Evolutionary conservation across 2,329 filamentous ascomycete species (phyloP).

Genomic region (Curvularia eragrostidis): DNA sequence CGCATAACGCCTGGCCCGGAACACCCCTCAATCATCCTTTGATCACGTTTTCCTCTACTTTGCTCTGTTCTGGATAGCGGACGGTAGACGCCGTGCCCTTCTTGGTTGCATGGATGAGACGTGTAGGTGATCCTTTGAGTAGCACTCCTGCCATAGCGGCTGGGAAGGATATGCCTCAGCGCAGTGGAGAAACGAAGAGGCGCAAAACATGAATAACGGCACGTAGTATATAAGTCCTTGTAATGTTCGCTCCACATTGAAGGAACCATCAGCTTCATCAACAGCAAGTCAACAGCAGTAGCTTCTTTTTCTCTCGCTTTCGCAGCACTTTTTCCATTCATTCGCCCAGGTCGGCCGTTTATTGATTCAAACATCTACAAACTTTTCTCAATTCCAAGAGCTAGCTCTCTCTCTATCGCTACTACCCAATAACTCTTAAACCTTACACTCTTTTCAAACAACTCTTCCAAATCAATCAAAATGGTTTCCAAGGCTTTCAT

Average conservation of each 20-base stretch:
- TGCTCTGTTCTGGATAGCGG: conserved; percentile 17
- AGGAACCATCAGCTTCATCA: conserved; percentile 39
- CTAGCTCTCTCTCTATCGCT: conserved; percentile 42
- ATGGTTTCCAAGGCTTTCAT: conserved; percentile 47
- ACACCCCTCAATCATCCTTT: conserved; percentile 34
- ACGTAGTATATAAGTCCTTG: conserved; percentile 35
- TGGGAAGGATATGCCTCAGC: conserved; percentile 8
- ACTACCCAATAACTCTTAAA: not conserved
- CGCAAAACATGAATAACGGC: conserved; percentile 10
- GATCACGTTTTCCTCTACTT: conserved; percentile 7
- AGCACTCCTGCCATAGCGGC: conserved; percentile 25
- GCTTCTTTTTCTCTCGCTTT: conserved; percentile 22
- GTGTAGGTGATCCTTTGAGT: conserved; percentile 24
- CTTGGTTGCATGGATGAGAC: conserved; percentile 38
- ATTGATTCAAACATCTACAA: not conserved
- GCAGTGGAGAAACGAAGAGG: not conserved
- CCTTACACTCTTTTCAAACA: conserved; percentile 1
- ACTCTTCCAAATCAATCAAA: conserved; percentile 17
- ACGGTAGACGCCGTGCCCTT: conserved; percentile 18
- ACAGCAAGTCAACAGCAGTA: conserved; percentile 25
- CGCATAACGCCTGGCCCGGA: conserved; percentile 41
- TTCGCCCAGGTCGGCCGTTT: conserved; percentile 45
- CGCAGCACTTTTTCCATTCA: conserved; percentile 30
- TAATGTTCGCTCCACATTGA: conserved; percentile 16
- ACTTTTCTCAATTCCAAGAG: conserved; percentile 32